Evolutionary conservation across 805 yeast genomes (phyloP).

Genomic region (Saturnispora ahearnii): DNA sequence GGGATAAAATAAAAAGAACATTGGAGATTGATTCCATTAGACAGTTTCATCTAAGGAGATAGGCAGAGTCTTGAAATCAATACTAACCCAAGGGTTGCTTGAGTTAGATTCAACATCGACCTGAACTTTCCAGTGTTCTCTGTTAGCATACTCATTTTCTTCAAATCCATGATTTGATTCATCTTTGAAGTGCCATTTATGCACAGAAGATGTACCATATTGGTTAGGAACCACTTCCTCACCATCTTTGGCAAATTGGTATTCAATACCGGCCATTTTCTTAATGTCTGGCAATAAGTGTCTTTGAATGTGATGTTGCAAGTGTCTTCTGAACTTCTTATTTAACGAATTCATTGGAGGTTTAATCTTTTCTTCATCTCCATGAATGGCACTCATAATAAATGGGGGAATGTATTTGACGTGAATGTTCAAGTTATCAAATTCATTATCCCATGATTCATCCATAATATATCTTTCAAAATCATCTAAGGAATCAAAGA

Average conservation of each 20-base stretch:
- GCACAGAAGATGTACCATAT: conserved; percentile 34
- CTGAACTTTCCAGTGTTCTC: conserved; percentile 57
- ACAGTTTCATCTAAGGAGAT: not conserved
- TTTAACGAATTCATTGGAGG: conserved; percentile 65
- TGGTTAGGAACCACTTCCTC: conserved; percentile 40
- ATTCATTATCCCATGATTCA: conserved; percentile 71
- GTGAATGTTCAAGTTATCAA: conserved; percentile 58
- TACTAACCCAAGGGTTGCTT: conserved; percentile 56
- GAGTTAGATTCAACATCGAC: conserved; percentile 59
- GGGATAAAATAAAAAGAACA: not conserved
- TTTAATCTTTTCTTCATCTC: conserved; percentile 62
- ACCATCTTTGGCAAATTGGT: conserved; percentile 32
- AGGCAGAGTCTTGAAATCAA: conserved; percentile 36
- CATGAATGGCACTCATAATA: conserved; percentile 54
- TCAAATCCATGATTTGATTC: conserved; percentile 46
- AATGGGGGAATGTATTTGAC: conserved; percentile 68
- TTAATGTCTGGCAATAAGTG: conserved; percentile 62
- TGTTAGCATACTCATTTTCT: conserved; percentile 34
- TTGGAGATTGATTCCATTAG: not conserved
- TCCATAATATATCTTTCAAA: conserved; percentile 60
- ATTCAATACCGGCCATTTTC: conserved; percentile 47
- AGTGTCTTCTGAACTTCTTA: conserved; percentile 60
- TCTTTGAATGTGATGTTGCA: conserved; percentile 66
- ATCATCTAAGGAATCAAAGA: conserved; percentile 53
- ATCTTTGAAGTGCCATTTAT: conserved; percentile 59